phyloP scores from a whole-genome alignment of 768 basidiomycete genomes.

The Kwoniella bestiolae region DNA sequence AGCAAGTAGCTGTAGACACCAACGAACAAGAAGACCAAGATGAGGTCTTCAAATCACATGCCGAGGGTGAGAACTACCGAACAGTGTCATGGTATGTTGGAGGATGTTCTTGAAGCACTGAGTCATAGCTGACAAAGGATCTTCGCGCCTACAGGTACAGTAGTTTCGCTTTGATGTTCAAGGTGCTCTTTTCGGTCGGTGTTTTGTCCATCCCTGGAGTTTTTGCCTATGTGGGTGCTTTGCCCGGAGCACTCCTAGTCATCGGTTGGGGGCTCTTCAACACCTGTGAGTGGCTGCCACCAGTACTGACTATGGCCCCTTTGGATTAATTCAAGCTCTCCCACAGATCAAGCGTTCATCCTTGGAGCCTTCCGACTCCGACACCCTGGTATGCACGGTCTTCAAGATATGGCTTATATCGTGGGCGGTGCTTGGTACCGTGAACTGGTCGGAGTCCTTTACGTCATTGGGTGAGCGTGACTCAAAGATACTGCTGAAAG shows the following conservation, averaged over 20 bases:
- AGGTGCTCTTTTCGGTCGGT: slow-evolving; percentile 22
- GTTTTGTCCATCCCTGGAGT: slow-evolving; percentile 22
- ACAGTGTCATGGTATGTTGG: slow-evolving; percentile 20
- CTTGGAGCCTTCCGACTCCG: slow-evolving; percentile 21
- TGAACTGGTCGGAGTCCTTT: slow-evolving; percentile 19
- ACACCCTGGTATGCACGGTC: slow-evolving; percentile 23
- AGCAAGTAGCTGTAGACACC: slow-evolving; percentile 14
- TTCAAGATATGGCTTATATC: slow-evolving; percentile 23
- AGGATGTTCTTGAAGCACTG: not conserved
- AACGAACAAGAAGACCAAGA: slow-evolving; percentile 8
- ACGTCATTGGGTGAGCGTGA: slow-evolving; percentile 13
- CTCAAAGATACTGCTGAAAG: not conserved
- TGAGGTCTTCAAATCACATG: slow-evolving; percentile 22
- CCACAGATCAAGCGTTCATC: slow-evolving; percentile 12
- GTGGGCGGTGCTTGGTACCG: slow-evolving; percentile 20
- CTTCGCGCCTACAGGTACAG: slow-evolving; percentile 5
- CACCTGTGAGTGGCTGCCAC: slow-evolving; percentile 8
- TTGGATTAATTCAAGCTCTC: not conserved
- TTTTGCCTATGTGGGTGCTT: slow-evolving; percentile 20
- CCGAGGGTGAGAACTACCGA: slow-evolving; percentile 17
- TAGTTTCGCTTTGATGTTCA: slow-evolving; percentile 26
- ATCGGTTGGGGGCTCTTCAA: slow-evolving; percentile 22
- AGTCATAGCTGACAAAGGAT: not conserved
- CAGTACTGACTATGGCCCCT: not conserved
- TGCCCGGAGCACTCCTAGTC: slow-evolving; percentile 18